Percentiles rank a stretch among this genome's conserved stretches.
Conservation (phyloP, 345 rosid genomes). For the Mangifera indica region DNA sequence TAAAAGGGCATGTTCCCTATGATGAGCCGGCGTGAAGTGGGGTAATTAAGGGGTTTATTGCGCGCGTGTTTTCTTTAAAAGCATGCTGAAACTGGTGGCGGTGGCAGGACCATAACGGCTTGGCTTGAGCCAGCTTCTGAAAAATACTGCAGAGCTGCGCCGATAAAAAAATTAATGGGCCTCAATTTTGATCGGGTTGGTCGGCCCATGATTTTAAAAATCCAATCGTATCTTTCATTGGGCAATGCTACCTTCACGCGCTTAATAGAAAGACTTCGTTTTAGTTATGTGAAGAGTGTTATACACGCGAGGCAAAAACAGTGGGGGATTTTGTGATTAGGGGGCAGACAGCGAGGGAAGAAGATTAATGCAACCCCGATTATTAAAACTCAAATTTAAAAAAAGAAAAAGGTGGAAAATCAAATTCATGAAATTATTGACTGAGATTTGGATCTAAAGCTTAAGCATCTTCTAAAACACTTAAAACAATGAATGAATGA, state of each 20-base stretch:
- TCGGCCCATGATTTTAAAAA: slow-evolving; percentile 20
- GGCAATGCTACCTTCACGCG: slow-evolving; percentile 8
- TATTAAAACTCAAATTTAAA: slow-evolving; percentile 1
- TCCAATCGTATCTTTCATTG: slow-evolving; percentile 10
- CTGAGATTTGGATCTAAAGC: slow-evolving; percentile 37
- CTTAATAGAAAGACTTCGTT: background rate
- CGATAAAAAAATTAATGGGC: slow-evolving; percentile 25
- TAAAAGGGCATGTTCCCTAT: slow-evolving; percentile 32
- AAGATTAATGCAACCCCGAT: slow-evolving; percentile 17
- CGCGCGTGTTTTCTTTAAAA: slow-evolving; percentile 49
- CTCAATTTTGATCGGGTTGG: slow-evolving; percentile 16
- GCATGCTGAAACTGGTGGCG: slow-evolving; percentile 27
- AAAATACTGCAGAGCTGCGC: background rate
- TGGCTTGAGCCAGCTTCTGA: slow-evolving; percentile 13
- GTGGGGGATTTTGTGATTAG: slow-evolving; percentile 9
- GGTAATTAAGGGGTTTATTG: slow-evolving; percentile 36
- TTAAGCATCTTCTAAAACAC: background rate
- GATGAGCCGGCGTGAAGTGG: slow-evolving; percentile 60
- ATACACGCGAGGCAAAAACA: background rate
- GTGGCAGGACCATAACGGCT: slow-evolving; percentile 25
- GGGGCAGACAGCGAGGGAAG: slow-evolving; percentile 12
- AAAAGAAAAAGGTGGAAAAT: slow-evolving; percentile 26
- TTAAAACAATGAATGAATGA: too few species aligned
- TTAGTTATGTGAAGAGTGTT: background rate
- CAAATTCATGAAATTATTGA: slow-evolving; percentile 28